A percentile compares a stretch with the other conserved stretches of the same genome.
Evolutionary conservation across 805 yeast species (phyloP).

Genomic region (Candida mattraensis): DNA sequence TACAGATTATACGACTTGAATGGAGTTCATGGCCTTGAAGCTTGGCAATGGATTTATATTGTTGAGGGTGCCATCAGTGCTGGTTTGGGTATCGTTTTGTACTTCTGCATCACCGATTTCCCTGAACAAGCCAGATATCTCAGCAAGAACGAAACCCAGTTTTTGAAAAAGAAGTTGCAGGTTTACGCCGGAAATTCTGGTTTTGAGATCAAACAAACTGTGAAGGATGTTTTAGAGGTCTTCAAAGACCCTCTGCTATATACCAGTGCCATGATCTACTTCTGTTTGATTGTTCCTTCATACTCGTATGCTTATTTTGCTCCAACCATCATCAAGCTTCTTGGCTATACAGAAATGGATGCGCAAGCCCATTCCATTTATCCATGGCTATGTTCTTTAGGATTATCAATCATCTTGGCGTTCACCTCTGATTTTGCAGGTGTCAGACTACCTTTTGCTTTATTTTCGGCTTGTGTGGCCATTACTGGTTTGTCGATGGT

Average conservation of each 20-base stretch:
- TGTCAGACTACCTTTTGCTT: constrained; percentile 45
- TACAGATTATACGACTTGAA: constrained; percentile 59
- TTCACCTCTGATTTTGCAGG: constrained; percentile 55
- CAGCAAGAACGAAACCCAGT: constrained; percentile 50
- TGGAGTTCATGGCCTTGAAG: constrained; percentile 41
- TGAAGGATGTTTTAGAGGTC: constrained; percentile 44
- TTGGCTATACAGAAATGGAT: constrained; percentile 66
- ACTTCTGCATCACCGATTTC: constrained; percentile 62
- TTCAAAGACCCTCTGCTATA: constrained; percentile 62
- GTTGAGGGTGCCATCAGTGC: constrained; percentile 38
- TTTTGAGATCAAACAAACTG: constrained; percentile 46
- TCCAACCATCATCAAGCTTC: constrained; percentile 57
- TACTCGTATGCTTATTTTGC: constrained; percentile 77
- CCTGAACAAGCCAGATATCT: constrained; percentile 66
- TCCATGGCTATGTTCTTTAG: constrained; percentile 82
- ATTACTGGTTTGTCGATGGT: constrained; percentile 58
- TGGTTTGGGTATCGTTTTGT: constrained; percentile 34
- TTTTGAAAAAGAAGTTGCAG: constrained; percentile 58
- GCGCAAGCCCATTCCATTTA: constrained; percentile 84
- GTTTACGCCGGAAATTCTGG: constrained; percentile 52
- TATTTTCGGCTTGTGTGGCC: constrained; percentile 36
- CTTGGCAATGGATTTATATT: constrained; percentile 49
- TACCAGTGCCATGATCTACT: constrained; percentile 60
- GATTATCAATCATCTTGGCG: constrained; percentile 62
- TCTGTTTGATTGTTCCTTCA: constrained; percentile 67